These are phyloP conservation scores for Cladorrhinum sp. DNA, from an alignment of 2,329 filamentous ascomycete species.

Conservation along the genomic window DNA sequence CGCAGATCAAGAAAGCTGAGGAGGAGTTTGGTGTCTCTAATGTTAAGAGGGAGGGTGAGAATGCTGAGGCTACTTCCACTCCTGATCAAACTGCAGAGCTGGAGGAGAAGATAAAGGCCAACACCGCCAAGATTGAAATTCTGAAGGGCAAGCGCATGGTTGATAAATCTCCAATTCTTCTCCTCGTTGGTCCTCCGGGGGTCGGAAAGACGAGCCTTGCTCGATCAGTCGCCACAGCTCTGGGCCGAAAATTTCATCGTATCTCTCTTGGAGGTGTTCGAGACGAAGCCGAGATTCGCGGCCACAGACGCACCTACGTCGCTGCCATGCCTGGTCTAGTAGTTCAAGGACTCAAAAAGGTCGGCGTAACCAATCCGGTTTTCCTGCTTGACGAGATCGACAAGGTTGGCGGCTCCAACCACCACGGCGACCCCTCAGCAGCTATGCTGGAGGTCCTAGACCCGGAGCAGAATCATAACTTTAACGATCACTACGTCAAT, in stretches of 20 bases:
- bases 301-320: slow-evolving; percentile 92
- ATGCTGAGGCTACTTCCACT: slow-evolving; percentile 10
- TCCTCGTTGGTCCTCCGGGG: slow-evolving; percentile 89
- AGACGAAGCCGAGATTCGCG: slow-evolving; percentile 94
- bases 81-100: slow-evolving; percentile 18
- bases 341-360: slow-evolving; percentile 90
- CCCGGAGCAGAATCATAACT: slow-evolving; percentile 92
- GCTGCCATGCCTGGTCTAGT: slow-evolving; percentile 98
- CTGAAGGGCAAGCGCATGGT: slow-evolving; percentile 80
- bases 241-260: slow-evolving; percentile 93
- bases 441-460: slow-evolving; percentile 98
- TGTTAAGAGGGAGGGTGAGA: slow-evolving; percentile 33
- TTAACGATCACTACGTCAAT: slow-evolving; percentile 94
- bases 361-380: slow-evolving; percentile 91
- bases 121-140: slow-evolving; percentile 66
- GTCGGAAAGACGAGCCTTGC: slow-evolving; percentile 96
- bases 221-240: slow-evolving; percentile 84
- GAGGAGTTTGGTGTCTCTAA: slow-evolving; percentile 50
- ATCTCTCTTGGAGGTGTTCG: slow-evolving; percentile 94
- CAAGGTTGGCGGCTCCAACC: slow-evolving; percentile 87
- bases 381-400: slow-evolving; percentile 97
- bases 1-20: slow-evolving; percentile 68
- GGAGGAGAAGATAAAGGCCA: slow-evolving; percentile 39
- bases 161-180: slow-evolving; percentile 93
- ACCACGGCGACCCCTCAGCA: slow-evolving; percentile 92